Base-by-base conservation (phyloP, 2,329 filamentous ascomycete species). In the Biscogniauxia sp. region DNA sequence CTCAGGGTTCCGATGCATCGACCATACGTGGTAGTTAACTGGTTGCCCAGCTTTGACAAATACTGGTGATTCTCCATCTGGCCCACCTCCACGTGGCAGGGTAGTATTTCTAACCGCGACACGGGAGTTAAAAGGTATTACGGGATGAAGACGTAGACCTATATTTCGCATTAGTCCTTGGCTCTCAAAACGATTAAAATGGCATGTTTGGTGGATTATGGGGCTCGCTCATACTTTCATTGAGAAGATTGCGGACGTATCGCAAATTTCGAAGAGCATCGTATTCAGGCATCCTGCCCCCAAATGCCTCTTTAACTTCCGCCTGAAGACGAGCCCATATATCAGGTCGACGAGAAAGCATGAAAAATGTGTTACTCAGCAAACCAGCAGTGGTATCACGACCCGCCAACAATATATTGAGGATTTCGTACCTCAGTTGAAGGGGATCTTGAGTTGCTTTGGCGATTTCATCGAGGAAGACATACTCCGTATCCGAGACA, bases 381-480 rank as follows among this genome's bases (percentile, higher is more conserved):
- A 83, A 73, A 9, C 73, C 75, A 1, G 81, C 81, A 0, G 82
- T 85, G 1, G 82, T 84, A 66, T 86, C 83, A n/a, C 83, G 77
- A 0, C 81, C 82, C 0, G 82, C 82, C 23, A 77, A 68, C 20
- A 82, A 71, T 37, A 80, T 74, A 56, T 76, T 73, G 53, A 78
- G 69, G 3, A 72, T 67, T 67, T 82, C 75, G 61, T 76, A 75
- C 37, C 78, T 70, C 9, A 92, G 80, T 45, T 76, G 71, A 3
- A 67, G 68, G 4, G 74, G 72, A 66, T 83, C 77, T 23, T 76
- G 73, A 0, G 77, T 80, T 51, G 74, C 69, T 58, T 77, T 74
- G 28, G 76, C 79, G 3, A 86, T 70, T 59, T 82, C 82, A 53
- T 83, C 70, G 13, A 83, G 71, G 50, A 87, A 58, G 32, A 61